Percentiles rank a stretch among this genome's conserved stretches.
phyloP scores from a whole-genome alignment of 768 basidiomycete genomes.

The Peribolospora kevripleyi region DNA sequence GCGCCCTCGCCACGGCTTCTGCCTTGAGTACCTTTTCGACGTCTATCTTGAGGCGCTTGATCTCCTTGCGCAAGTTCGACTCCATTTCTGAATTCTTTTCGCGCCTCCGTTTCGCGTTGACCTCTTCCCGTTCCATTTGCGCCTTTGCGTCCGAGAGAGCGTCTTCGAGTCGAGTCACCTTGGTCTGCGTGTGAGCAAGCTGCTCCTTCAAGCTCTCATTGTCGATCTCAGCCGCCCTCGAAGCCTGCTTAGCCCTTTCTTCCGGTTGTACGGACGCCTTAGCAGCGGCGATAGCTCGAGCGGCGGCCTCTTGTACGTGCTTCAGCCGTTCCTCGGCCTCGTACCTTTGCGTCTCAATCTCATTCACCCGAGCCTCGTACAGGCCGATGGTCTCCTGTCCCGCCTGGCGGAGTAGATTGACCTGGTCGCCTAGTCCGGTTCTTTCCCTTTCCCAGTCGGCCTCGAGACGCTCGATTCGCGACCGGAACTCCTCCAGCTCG shows the following conservation, averaged over 20 bases:
- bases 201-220: constrained; percentile 81
- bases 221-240: constrained; percentile 47
- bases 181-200: constrained; percentile 59
- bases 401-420: constrained; percentile 64
- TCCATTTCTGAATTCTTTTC: constrained; percentile 23
- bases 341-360: constrained; percentile 43
- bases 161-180: constrained; percentile 54
- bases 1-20: constrained; percentile 35
- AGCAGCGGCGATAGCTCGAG: neutral
- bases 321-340: constrained; percentile 47
- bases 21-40: constrained; percentile 36
- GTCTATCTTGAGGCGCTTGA: constrained; percentile 51
- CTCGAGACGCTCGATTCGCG: constrained; percentile 24
- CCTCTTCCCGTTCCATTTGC: constrained; percentile 41
- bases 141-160: constrained; percentile 44
- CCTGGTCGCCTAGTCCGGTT: constrained; percentile 40
- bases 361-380: constrained; percentile 67
- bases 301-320: constrained; percentile 27
- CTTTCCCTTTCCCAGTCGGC: constrained; percentile 34
- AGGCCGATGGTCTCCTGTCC: constrained; percentile 85
- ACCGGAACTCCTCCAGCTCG: constrained; percentile 35
- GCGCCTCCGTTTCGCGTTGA: constrained; percentile 13
- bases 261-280: neutral
- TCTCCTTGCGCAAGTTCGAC: constrained; percentile 31
- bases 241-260: neutral